phyloP scores from a whole-genome alignment of 2,329 filamentous ascomycete species.

The Chrysoporthe austroafricana region DNA sequence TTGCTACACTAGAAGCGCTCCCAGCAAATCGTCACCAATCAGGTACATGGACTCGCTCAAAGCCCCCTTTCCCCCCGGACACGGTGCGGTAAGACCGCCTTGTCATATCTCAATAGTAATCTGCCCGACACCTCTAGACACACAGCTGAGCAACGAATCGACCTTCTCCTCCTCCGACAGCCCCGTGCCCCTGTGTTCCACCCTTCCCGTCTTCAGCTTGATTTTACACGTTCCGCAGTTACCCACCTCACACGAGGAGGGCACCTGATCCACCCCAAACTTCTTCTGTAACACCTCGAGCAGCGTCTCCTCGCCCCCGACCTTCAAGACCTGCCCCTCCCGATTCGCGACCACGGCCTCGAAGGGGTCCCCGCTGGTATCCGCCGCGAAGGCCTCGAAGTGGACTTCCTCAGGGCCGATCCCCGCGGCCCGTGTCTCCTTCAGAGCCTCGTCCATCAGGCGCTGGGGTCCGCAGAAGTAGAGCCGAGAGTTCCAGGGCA shows the following conservation, averaged over 20 bases:
- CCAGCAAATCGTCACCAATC: too few species aligned
- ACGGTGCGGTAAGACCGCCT: neutral
- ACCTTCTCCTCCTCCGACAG: constrained; percentile 50
- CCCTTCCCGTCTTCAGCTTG: constrained; percentile 44
- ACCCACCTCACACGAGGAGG: constrained; percentile 57
- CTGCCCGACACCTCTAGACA: constrained; percentile 55
- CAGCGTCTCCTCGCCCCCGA: constrained; percentile 53
- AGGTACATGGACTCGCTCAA: too few species aligned
- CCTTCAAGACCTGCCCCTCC: constrained; percentile 45
- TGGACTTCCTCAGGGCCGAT: constrained; percentile 58
- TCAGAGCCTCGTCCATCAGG: constrained; percentile 57
- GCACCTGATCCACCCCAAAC: constrained; percentile 45
- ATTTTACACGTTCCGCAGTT: constrained; percentile 59
- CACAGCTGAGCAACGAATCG: constrained; percentile 53
- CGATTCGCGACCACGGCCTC: constrained; percentile 55
- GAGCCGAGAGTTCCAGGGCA: constrained; percentile 59
- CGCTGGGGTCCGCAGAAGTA: constrained; percentile 64
- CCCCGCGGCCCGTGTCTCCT: constrained; percentile 45
- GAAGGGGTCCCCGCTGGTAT: constrained; percentile 62
- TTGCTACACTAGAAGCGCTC: too few species aligned
- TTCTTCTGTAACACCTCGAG: constrained; percentile 51
- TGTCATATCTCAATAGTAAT: constrained; percentile 53
- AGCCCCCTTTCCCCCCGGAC: too few species aligned
- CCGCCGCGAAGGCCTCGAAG: constrained; percentile 62
- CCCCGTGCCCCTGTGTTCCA: constrained; percentile 55